Base-by-base conservation (phyloP, 1,284 basidiomycete species). In the Gymnopus androsaceus region DNA sequence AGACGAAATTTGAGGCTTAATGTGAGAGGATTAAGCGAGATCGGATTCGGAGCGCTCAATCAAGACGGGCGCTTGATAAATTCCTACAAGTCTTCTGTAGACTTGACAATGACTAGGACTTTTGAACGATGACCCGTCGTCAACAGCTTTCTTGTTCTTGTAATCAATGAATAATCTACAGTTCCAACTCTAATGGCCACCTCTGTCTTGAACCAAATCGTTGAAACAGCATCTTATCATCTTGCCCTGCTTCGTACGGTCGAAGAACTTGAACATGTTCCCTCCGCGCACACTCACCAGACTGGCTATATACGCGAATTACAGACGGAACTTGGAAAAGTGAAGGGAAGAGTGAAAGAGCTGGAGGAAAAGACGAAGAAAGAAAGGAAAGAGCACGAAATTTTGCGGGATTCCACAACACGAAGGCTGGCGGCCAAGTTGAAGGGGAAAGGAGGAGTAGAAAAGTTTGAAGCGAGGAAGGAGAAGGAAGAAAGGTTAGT, bases 401-500 rank as follows among this genome's bases (percentile, higher is more conserved):
- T 62, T 11, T 48, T 76, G 45, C 64, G 72, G 25, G 72, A 78
- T 53, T 73, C 74, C 15, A 73, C 73, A 4, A 63, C 71, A 11
- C 60, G 69, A 37, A 62, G 72, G 55, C 62, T 76, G 15, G 70
- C 73, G 1, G 69, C 73, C 47, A 74, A 67, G 58, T 51, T 77
- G 15, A 66, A 72, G 3, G 76, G 77, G 3, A 69, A 71, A 57
- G 70, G 25, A 33, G 44, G 34, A 27, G 23, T 34, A 56, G 73
- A 74, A 42, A 70, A 74, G 58, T 77, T 69, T 58, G 69, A 72
- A 48, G 72, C 69, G 15, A 74, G 64, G 64, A 73, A 68, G 52
- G 71, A 66, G 42, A 76, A 77, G 55, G 76, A 77, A 60, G 76
- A 78, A 61, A 63, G 69, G 76, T 77, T 55, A 23, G 64, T 4